Percentiles rank a stretch among this genome's conserved stretches.
These are phyloP conservation scores for Sorghum bicolor DNA, from an alignment of 176 grass and related monocot genomes.

Conservation along the genomic window Sorghum_bicolor_NCBIv3 NC_012871.2:69016001-69016500, in stretches of 20 bases:
- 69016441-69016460: no score
- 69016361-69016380: not conserved
- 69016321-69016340: conserved; percentile 6
- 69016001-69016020: conserved; percentile 15
- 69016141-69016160: conserved; percentile 35
- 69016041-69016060: conserved; percentile 6
- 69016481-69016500: no score
- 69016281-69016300: not conserved
- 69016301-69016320: not conserved
- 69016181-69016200: not conserved
- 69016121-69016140: conserved; percentile 35
- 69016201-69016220: not conserved
- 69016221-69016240: conserved; percentile 16
- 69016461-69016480: no score
- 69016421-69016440: not conserved
- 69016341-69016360: conserved; percentile 6
- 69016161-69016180: conserved; percentile 12
- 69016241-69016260: not conserved
- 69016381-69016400: not conserved
- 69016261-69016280: not conserved
- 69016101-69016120: not conserved
- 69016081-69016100: not conserved
- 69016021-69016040: conserved; percentile 14
- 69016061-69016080: conserved; percentile 5
- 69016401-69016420: not conserved